phyloP scores from a whole-genome alignment of 495 filamentous ascomycete genomes.

The Talaromyces liani region DNA sequence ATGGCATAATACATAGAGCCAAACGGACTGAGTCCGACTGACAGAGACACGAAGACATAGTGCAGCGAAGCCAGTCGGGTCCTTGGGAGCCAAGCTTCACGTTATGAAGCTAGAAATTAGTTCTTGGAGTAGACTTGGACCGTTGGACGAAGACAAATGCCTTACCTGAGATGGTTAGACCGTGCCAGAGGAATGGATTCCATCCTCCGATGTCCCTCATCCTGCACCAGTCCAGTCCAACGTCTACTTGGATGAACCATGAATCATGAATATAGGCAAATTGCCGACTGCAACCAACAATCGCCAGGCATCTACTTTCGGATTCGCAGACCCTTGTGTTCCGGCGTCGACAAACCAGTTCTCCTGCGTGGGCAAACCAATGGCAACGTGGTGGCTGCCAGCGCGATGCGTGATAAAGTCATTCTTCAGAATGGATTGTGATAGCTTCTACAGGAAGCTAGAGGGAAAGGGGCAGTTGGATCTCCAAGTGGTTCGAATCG shows the following conservation, averaged over 20 bases:
- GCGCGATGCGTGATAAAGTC: not conserved
- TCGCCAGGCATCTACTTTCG: not conserved
- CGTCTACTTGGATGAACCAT: not conserved
- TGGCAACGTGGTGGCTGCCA: not conserved
- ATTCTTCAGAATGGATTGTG: not conserved
- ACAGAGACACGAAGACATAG: not conserved
- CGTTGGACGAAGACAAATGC: not conserved
- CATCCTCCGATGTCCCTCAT: not conserved
- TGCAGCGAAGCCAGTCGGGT: not conserved
- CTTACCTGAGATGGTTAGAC: not conserved
- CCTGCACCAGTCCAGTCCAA: not conserved
- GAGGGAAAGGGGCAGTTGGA: not conserved
- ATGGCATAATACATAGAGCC: not conserved
- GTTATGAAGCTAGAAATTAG: not conserved
- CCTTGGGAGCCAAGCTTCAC: no score
- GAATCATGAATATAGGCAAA: not conserved
- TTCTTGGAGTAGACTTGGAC: not conserved
- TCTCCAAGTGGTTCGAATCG: not conserved
- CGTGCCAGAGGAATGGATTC: not conserved
- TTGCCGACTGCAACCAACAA: not conserved
- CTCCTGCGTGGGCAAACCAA: not conserved
- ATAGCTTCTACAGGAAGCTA: not conserved
- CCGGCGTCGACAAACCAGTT: not conserved
- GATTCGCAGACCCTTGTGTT: not conserved
- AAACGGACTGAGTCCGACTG: not conserved